These are phyloP conservation scores for Candida argentea DNA, from an alignment of 805 yeast genomes.

Conservation along the genomic window DNA sequence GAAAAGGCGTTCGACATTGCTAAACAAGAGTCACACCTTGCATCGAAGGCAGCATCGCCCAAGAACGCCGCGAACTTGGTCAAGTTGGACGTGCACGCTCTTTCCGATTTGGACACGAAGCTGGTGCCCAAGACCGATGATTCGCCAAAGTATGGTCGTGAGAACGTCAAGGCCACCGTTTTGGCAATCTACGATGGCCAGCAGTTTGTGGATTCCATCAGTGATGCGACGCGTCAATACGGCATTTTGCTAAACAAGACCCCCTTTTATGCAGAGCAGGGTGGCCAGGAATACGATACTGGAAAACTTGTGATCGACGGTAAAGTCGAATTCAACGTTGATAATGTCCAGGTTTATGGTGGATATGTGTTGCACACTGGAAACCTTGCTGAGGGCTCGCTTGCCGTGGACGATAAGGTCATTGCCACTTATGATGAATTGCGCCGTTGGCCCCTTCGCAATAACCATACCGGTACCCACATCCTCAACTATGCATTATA, in stretches of 20 bases:
- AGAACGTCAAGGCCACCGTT: slow-evolving; percentile 58
- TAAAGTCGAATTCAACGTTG: slow-evolving; percentile 75
- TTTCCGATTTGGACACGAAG: slow-evolving; percentile 57
- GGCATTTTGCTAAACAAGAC: slow-evolving; percentile 86
- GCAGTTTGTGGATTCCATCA: slow-evolving; percentile 42
- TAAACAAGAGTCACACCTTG: slow-evolving; percentile 80
- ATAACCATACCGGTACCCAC: slow-evolving; percentile 98
- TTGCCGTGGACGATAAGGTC: slow-evolving; percentile 58
- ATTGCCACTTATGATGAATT: slow-evolving; percentile 86
- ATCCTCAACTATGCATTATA: slow-evolving; percentile 83
- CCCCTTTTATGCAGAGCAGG: slow-evolving; percentile 96
- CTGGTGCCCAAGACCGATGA: slow-evolving; percentile 77
- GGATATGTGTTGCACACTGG: slow-evolving; percentile 98
- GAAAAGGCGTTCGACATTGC: slow-evolving; percentile 90
- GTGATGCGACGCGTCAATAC: slow-evolving; percentile 36
- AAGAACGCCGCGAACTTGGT: slow-evolving; percentile 46
- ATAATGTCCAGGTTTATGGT: slow-evolving; percentile 84
- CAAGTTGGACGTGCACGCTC: slow-evolving; percentile 85
- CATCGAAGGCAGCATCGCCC: slow-evolving; percentile 81
- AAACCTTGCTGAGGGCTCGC: slow-evolving; percentile 60
- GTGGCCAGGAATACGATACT: slow-evolving; percentile 97
- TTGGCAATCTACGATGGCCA: slow-evolving; percentile 64
- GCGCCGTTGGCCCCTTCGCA: slow-evolving; percentile 93
- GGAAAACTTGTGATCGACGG: slow-evolving; percentile 91
- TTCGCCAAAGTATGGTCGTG: slow-evolving; percentile 61